phyloP scores from a whole-genome alignment of 768 basidiomycete species.

The Guyanaporus albipodus region DNA sequence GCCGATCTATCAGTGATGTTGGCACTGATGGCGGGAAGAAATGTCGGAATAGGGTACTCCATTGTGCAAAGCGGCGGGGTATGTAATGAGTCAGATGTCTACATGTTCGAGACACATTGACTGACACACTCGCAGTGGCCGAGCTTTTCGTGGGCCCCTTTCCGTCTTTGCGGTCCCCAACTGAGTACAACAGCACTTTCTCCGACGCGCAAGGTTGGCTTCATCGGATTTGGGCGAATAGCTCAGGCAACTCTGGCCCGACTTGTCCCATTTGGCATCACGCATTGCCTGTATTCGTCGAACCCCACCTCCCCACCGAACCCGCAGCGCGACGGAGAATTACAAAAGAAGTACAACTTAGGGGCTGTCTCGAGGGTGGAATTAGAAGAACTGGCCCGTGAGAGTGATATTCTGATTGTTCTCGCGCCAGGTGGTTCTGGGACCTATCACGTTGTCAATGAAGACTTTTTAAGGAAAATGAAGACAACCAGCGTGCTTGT shows the following conservation, averaged over 20 bases:
- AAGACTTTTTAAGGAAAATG: slow-evolving; percentile 74
- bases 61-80: slow-evolving; percentile 71
- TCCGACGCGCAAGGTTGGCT: slow-evolving; percentile 69
- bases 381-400: slow-evolving; percentile 62
- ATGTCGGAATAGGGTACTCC: slow-evolving; percentile 57
- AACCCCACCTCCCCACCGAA: slow-evolving; percentile 50
- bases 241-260: slow-evolving; percentile 79
- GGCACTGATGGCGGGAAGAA: slow-evolving; percentile 88
- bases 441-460: slow-evolving; percentile 72
- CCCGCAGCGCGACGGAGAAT: slow-evolving; percentile 34
- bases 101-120: background rate
- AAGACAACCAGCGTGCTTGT: slow-evolving; percentile 79
- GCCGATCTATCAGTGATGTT: slow-evolving; percentile 91
- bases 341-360: slow-evolving; percentile 35
- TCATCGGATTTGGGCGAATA: slow-evolving; percentile 95
- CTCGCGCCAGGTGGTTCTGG: slow-evolving; percentile 70
- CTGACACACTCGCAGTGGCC: slow-evolving; percentile 61
- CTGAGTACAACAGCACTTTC: slow-evolving; percentile 51
- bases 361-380: slow-evolving; percentile 51
- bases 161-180: slow-evolving; percentile 81
- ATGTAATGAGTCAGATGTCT: slow-evolving; percentile 18
- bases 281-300: slow-evolving; percentile 63
- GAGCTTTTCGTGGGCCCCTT: slow-evolving; percentile 72
- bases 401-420: slow-evolving; percentile 83
- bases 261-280: slow-evolving; percentile 79